A percentile compares a stretch with the other conserved stretches of the same genome.
Evolutionary conservation across 2,329 filamentous ascomycete species (phyloP).

Genomic region (Fusarium coffeatum): DNA sequence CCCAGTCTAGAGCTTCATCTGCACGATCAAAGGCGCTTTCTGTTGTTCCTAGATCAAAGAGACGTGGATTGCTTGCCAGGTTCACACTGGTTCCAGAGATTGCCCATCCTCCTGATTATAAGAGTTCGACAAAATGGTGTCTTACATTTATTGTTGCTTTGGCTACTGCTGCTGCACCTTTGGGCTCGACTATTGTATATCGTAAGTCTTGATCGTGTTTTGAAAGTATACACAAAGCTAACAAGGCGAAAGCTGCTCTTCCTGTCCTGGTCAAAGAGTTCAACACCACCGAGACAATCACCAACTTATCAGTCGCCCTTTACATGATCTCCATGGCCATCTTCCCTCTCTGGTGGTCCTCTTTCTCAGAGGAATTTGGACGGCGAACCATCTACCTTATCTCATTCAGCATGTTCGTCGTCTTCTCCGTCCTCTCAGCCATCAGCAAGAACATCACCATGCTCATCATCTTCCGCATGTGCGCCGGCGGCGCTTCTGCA

Average conservation of each 20-base stretch:
- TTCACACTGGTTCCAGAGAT: conserved; percentile 83
- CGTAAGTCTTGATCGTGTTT: conserved; percentile 64
- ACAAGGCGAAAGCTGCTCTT: conserved; percentile 68
- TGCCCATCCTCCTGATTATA: conserved; percentile 79
- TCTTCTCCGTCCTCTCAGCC: conserved; percentile 78
- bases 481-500: conserved; percentile 80
- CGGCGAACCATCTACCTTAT: conserved; percentile 82
- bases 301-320: conserved; percentile 80
- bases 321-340: conserved; percentile 88
- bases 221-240: not conserved
- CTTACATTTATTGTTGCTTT: conserved; percentile 83
- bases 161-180: conserved; percentile 80
- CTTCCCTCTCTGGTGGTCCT: conserved; percentile 88
- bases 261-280: conserved; percentile 72
- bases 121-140: conserved; percentile 81
- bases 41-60: conserved; percentile 59
- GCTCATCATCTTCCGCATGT: conserved; percentile 80
- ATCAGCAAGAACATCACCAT: conserved; percentile 76
- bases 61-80: conserved; percentile 78
- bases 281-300: conserved; percentile 70
- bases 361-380: conserved; percentile 79
- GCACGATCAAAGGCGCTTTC: conserved; percentile 51
- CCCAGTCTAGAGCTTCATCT: conserved; percentile 54
- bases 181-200: conserved; percentile 87
- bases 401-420: conserved; percentile 77